phyloP scores from a whole-genome alignment of 148 eudicot genomes.

The Nepenthes gracilis region DNA sequence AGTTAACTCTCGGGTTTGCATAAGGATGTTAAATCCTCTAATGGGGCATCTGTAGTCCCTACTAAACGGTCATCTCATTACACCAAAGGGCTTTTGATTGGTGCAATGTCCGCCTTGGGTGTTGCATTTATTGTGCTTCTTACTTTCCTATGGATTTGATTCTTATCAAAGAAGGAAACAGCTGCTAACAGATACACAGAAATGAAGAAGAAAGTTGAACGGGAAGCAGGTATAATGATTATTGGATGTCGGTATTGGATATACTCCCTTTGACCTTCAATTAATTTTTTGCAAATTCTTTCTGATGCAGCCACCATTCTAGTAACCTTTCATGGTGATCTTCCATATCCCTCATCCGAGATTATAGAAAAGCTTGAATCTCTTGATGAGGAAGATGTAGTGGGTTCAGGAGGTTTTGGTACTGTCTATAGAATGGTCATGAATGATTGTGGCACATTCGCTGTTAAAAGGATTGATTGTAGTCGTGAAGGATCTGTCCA shows the following conservation, averaged over 20 bases:
- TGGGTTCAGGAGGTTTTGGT: slow-evolving; percentile 95
- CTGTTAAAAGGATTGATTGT: slow-evolving; percentile 76
- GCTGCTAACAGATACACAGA: slow-evolving; percentile 80
- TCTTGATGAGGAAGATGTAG: slow-evolving; percentile 70
- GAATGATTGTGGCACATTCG: slow-evolving; percentile 96
- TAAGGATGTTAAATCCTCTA: too few relatives aligned
- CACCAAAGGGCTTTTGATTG: slow-evolving; percentile 64
- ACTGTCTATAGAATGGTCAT: slow-evolving; percentile 92
- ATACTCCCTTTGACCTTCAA: neutral
- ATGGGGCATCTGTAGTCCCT: slow-evolving; percentile 32
- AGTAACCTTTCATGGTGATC: slow-evolving; percentile 89
- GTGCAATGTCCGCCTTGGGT: slow-evolving; percentile 50
- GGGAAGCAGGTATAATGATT: slow-evolving; percentile 43
- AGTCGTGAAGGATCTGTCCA: slow-evolving; percentile 72
- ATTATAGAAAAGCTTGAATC: slow-evolving; percentile 87
- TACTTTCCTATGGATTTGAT: slow-evolving; percentile 69
- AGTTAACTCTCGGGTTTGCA: too few relatives aligned
- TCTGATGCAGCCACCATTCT: slow-evolving; percentile 56
- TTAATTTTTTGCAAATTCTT: neutral
- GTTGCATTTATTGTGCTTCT: slow-evolving; percentile 48
- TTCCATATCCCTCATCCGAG: slow-evolving; percentile 85
- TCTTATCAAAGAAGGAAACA: slow-evolving; percentile 79
- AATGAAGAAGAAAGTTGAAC: slow-evolving; percentile 81
- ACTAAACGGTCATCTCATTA: slow-evolving; percentile 64
- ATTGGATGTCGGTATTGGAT: neutral